A percentile compares a stretch with the other conserved stretches of the same genome.
These are phyloP conservation scores for Trichoderma atroviride DNA, from an alignment of 2,329 filamentous ascomycete genomes.

Conservation along the genomic window DNA sequence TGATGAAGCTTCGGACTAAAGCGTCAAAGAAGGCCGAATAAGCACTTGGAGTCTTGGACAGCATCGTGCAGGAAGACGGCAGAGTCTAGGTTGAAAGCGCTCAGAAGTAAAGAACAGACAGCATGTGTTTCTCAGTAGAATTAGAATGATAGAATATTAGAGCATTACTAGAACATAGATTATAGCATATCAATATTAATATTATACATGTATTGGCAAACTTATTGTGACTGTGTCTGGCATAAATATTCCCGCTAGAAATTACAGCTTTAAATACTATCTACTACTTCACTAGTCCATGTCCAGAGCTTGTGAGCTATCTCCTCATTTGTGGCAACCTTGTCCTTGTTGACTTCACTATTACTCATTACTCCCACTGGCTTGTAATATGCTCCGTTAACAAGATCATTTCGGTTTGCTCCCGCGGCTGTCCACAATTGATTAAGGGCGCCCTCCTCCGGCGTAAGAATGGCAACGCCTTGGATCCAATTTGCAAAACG, in stretches of 20 bases:
- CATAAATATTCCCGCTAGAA: no score
- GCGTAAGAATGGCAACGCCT: not conserved
- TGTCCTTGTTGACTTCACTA: not conserved
- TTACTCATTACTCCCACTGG: not conserved
- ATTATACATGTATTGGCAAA: not conserved
- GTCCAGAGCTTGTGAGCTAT: not conserved
- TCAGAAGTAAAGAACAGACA: not conserved
- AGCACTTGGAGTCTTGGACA: not conserved
- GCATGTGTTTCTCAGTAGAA: not conserved
- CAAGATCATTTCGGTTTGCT: not conserved
- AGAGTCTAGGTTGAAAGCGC: not conserved
- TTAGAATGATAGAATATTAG: not conserved
- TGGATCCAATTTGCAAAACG: not conserved
- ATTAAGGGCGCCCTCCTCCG: not conserved
- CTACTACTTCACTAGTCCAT: not conserved
- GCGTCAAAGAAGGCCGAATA: constrained; percentile 51
- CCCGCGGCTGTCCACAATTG: constrained; percentile 4
- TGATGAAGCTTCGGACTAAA: constrained; percentile 55
- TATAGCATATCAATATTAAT: not conserved
- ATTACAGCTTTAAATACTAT: not conserved
- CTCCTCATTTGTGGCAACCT: not conserved
- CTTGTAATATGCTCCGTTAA: not conserved
- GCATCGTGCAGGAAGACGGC: not conserved
- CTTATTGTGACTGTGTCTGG: no score
- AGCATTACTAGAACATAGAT: not conserved